Evolutionary conservation across 2,329 filamentous ascomycete species (phyloP).

Genomic region (Claviceps spartinae): DNA sequence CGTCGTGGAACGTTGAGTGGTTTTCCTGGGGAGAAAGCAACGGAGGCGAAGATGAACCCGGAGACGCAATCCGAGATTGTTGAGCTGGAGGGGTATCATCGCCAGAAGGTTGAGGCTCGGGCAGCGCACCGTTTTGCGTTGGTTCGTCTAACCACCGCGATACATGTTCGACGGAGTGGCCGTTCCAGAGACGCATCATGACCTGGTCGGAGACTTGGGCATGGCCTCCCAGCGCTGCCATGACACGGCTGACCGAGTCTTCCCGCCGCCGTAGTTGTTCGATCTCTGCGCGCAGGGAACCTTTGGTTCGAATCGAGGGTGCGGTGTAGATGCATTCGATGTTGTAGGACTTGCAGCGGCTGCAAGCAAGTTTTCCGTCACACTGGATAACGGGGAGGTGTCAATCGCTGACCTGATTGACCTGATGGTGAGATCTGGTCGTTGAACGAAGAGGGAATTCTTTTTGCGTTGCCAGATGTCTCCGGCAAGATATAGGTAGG

Average conservation of each 20-base stretch:
- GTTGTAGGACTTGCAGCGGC: conserved; percentile 34
- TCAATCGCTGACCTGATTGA: not conserved
- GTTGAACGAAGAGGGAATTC: too few relatives aligned
- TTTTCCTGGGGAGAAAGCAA: not conserved
- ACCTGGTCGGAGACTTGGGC: conserved; percentile 40
- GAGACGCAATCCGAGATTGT: not conserved
- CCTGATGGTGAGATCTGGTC: too few relatives aligned
- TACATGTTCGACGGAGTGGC: conserved; percentile 39
- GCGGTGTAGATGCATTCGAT: conserved; percentile 47
- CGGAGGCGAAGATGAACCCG: not conserved
- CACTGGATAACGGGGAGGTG: conserved; percentile 27
- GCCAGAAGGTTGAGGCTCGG: not conserved
- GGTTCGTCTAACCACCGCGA: conserved; percentile 34
- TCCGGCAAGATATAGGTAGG: too few relatives aligned
- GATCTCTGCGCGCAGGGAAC: conserved; percentile 44
- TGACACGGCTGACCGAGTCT: conserved; percentile 37
- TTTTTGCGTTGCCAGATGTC: too few relatives aligned
- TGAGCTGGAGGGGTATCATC: not conserved
- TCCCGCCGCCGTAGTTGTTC: conserved; percentile 40
- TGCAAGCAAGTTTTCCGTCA: conserved; percentile 41
- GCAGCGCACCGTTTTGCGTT: not conserved
- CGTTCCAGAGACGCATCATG: conserved; percentile 35
- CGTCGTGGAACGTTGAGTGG: not conserved
- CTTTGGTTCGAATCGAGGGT: conserved; percentile 48
- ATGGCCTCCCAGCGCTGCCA: conserved; percentile 34